Base-by-base conservation (phyloP, 2,329 filamentous ascomycete genomes). In the Colletotrichum acutatum region DNA sequence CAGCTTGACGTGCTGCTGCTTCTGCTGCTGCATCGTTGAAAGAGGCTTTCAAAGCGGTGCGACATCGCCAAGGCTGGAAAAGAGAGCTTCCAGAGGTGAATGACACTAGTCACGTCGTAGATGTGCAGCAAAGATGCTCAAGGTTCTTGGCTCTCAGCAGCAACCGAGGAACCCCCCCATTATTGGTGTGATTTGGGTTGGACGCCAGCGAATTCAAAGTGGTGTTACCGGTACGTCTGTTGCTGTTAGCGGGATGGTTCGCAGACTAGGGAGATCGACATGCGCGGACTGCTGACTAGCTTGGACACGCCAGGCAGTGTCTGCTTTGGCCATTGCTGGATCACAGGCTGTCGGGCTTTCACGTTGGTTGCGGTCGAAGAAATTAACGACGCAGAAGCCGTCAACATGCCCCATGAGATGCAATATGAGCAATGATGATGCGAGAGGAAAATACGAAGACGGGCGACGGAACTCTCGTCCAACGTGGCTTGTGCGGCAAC, bases 31-130 rank as follows among this genome's bases (percentile, higher is more conserved):
- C 57, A 42, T 57, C 30, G 28, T 52, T 22, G 24, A 58, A 26
- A 52, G 37, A 30, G 49, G 56, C 57, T 71, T 53, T 14, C 58
- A 28, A 34, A 26, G 24, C 30, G 64, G 59, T 30, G 58, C 52
- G 34, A 71, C 65, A 57, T 53, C 58, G 65, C 69, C 69, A 71
- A 71, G 69, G 30, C 46, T 71, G 28, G 30, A 34, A 57, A 14
- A 19, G 42, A n/a, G 24, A n/a, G 22, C 52, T 28, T 58, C 58
- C 37, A 57, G 37, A n/a, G 16, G 5, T 8, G 28, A 61, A 57
- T 61, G 56, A 68, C 57, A 62, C 68, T 62, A 32, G 57, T 12
- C 49, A 56, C 34, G 68, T 68, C 49, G 56, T 71, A 32, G 32
- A 28, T 37, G 46, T 26, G 63, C 56, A 52, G 53, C 26, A 14